These are phyloP conservation scores for Neopestalotiopsis sp. DNA, from an alignment of 2,329 filamentous ascomycete species.

Conservation along the genomic window DNA sequence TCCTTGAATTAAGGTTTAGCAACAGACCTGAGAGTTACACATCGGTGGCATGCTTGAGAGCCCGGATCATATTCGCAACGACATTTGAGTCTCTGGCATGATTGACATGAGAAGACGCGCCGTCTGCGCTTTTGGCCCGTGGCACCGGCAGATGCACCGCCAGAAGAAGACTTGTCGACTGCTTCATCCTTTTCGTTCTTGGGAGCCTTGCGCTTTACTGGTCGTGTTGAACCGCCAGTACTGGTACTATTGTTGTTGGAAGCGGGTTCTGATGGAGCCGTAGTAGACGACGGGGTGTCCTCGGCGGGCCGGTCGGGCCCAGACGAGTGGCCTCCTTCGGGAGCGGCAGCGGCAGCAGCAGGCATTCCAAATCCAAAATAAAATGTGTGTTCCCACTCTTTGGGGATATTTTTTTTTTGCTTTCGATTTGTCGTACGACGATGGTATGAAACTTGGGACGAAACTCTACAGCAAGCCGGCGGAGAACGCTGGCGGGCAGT, in stretches of 20 bases:
- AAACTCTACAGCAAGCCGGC: conserved; percentile 4
- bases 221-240: not conserved
- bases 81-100: conserved; percentile 23
- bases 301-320: conserved; percentile 4
- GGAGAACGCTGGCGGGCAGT: conserved; percentile 13
- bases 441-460: conserved; percentile 2
- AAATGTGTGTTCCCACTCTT: not conserved
- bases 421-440: conserved; percentile 7
- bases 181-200: conserved; percentile 37
- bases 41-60: conserved; percentile 22
- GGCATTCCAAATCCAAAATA: not conserved
- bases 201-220: conserved; percentile 44
- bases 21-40: conserved; percentile 20
- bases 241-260: not conserved
- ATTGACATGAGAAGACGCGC: conserved; percentile 22
- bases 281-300: not conserved
- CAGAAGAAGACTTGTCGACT: not conserved
- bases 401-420: not conserved
- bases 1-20: not conserved
- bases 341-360: not conserved
- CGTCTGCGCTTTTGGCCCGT: conserved; percentile 18
- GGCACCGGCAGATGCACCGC: not conserved
- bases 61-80: conserved; percentile 23
- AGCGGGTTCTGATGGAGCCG: not conserved
- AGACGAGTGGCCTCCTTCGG: conserved; percentile 2